Base-by-base conservation (phyloP, 2,329 filamentous ascomycete genomes). In the Monosporascus cannonballus region DNA sequence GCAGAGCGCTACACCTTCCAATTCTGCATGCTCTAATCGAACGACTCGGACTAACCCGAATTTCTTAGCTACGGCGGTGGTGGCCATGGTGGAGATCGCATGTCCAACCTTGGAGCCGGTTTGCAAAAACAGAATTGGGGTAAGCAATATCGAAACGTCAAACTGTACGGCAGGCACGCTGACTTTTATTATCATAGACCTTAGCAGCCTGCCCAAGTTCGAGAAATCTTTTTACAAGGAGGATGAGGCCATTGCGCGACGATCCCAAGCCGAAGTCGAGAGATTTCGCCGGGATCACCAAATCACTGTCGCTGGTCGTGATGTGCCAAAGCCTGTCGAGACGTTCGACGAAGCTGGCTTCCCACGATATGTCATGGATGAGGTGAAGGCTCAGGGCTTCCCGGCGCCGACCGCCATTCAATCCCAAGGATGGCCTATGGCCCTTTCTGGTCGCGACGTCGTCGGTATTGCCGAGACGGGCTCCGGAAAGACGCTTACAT, bases 211-310 rank as follows among this genome's bases (percentile, higher is more conserved):
- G 46, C 93, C 94, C 64, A 97, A 97, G 74, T 99, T 99, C 76
- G 94, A 99, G 71, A 99, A 99, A 76, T 92, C 89, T 8, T 99
- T 99, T 77, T 99, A 99, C 83, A 96, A 97, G 78, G 94, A 97
- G 75, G 86, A 94, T 69, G 80, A 86, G 34, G 83, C 84, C 55
- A 93, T 99, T 56, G 74, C 84, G 56, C 78, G 73, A 64, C 89
- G 94, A 67, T 85, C 90, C 14, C 71, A 82, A 42, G 82, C 83
- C 52, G 93, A 97, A 58, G 88, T 99, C 53, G 87, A 92, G 27
- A 88, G 85, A 52, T 99, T 96, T 80, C 89, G 94, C 69, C 84
- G 83, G 67, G 84, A 90, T 67, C 85, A 94, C 66, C 80, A 90
- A 67, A 96, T 99, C 73, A 82, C 90, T 46, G 80, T 97, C 51